These are phyloP conservation scores for Coix lacrymajobi DNA, from an alignment of 176 grass and related monocot species.

Conservation along the genomic window DNA sequence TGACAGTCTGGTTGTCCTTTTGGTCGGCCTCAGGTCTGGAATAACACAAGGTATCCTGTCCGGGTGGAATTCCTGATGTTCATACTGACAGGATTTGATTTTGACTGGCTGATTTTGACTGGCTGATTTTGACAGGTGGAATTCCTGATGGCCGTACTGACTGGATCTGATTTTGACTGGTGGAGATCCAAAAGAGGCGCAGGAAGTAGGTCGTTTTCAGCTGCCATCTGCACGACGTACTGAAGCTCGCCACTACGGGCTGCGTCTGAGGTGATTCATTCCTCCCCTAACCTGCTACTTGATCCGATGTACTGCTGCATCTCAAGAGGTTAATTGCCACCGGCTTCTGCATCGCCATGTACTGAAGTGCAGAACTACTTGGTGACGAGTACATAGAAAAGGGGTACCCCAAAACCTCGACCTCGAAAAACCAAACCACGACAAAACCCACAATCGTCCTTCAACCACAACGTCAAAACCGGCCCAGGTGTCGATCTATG, in stretches of 20 bases:
- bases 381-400: no score
- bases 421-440: no score
- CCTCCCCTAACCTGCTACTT: background rate
- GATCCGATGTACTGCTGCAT: background rate
- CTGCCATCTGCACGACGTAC: background rate
- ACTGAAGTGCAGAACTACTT: background rate
- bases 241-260: background rate
- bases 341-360: background rate
- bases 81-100: background rate
- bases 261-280: background rate
- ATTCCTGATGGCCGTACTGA: no score
- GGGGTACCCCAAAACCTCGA: no score
- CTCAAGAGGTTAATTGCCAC: background rate
- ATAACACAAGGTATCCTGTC: background rate
- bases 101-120: no score
- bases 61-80: background rate
- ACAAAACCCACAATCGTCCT: no score
- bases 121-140: no score
- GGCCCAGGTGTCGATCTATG: no score
- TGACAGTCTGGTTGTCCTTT: background rate
- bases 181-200: no score
- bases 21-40: background rate
- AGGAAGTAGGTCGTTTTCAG: background rate
- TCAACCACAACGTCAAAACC: no score
- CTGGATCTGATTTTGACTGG: no score